Base-by-base conservation (phyloP, 352 stramenopile genomes). In the Globisporangium recalcitrans region DNA sequence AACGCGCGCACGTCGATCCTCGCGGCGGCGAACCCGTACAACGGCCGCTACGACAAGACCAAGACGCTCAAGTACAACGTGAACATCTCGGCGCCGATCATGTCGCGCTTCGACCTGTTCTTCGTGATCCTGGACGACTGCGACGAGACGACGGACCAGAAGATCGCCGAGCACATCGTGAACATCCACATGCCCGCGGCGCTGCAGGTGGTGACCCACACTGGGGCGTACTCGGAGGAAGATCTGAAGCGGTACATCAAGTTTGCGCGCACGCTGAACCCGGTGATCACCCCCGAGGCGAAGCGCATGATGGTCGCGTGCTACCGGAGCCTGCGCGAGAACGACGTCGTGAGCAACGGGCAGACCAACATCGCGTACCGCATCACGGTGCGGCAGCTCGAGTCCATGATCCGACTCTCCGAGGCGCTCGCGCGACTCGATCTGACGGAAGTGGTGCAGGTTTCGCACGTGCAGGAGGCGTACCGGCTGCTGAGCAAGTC, bases 1-100 rank as follows among this genome's bases (percentile, higher is more conserved):
- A 99, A 99, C 77, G 97, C 97, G n/a, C 85, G 98, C 4, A 98
- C 97, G 32, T 99, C 96, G n/a, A 99, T 99, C 56, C 77, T 99
- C n/a, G 98, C 98, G 11, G 97, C 98, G 0, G 98, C 98, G 2
- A 99, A 99, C 78, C 98, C 98, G 5, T 92, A 99, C 49, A 96
- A 98, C 71, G 97, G 97, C 14, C 86, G 89, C 0, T 97, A 97
- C 68, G 88, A 97, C 68, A 90, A 92, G 62, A 94, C 85, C 55
- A 97, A 96, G 74, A 92, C 85, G 44, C 77, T 93, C 63, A 90
- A 92, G 71, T 91, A 92, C 67, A 93, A 95, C 61, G 83, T 97
- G 14, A 90, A 96, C 63, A 95, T 98, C 65, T 91, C 80, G 26
- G 92, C 96, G 42, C 93, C 97, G 5, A 99, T 99, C 75, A 97